Base-by-base conservation (phyloP, 1,284 basidiomycete species). In the Grifola frondosa region DNA sequence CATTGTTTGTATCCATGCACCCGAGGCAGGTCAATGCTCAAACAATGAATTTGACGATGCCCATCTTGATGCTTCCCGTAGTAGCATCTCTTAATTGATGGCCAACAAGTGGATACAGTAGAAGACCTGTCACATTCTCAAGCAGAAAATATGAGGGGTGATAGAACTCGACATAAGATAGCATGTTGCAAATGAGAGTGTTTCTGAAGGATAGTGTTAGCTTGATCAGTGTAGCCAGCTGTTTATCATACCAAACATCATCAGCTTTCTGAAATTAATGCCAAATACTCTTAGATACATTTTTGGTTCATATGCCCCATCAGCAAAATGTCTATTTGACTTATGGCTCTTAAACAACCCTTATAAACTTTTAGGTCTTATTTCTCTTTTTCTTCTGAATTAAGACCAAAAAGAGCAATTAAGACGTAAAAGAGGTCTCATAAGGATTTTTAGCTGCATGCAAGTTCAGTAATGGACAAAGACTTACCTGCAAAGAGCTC, bases 141-240 rank as follows among this genome's bases (percentile, higher is more conserved):
- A 88, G 66, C 7, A 87, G 68, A 48, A 88, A 75, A 50, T 80
- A 86, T 24, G 63, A 62, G 0, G 84, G 81, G 25, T 69, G 63
- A 51, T 84, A 86, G 45, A 76, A 72, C 52, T 88, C 85, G n/a
- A 84, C 79, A 53, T 75, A 86, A n/a, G 80, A 80, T 5, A 88
- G 64, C 78, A 85, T 84, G 45, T 82, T 84, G 56, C 75, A 77
- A 1, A 80, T 69, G 31, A 86, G 64, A 3, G 81, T 80, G 21
- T 77, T 78, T 52, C 81, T 84, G 42, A 28, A 36, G 37, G 17
- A 39, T n/a, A 13, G n/a, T n/a, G n/a, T n/a, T n/a, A n/a, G n/a
- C n/a, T n/a, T n/a, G n/a, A n/a, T n/a, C n/a, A n/a, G n/a, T n/a
- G n/a, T n/a, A n/a, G 12, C 16, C 13, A n/a, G 15, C 17, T 10